Evolutionary conservation across 108 stramenopile genomes (phyloP), one percentile per base, ranked within the genome.

Genomic region (Tribonema minus): DNA sequence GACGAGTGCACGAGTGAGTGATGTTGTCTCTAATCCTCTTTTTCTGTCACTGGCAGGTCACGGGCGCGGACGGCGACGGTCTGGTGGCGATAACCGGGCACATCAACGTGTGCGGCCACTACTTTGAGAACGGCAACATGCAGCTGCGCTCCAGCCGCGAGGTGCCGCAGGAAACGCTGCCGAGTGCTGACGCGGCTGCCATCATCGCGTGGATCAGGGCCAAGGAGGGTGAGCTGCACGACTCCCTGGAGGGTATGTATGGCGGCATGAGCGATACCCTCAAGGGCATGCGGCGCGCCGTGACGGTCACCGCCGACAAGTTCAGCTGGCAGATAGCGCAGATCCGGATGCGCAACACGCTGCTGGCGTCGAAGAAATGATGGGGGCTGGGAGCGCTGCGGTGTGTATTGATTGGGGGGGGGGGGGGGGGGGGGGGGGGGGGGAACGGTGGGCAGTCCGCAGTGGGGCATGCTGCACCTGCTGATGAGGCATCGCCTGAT

Each of bases 81-180:
- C n/a, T n/a, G n/a, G n/a, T n/a, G 2, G 72, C 39, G 30, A 61
- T 72, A 1, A 5, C 61, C 39, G 72, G 72, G 2, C 28, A 3
- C 5, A 46, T 63, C 26, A 37, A 40, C 15, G 67, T 85, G 29
- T 77, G 82, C 25, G 84, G 72, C 6, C 84, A 85, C 60, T 82
- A 85, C 71, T 85, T 85, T 78, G 84, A 85, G 46, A 68, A 83
- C 71, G 84, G 84, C 15, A 85, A 85, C 61, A 65, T 85, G 5
- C 84, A 85, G 66, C 38, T 85, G 29, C 84, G 80, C 25, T 61
- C 75, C 20, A 79, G 64, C 35, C 83, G 83, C 30, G 29, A 31
- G 12, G 35, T 77, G 3, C 75, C 64, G 23, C 25, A 30, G 37
- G 58, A 63, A 9, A 63, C 61, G 6, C 9, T 72, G 0, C 31